Evolutionary conservation across 2,329 filamentous ascomycete species (phyloP).

Genomic region (Cladosporium sp.): DNA sequence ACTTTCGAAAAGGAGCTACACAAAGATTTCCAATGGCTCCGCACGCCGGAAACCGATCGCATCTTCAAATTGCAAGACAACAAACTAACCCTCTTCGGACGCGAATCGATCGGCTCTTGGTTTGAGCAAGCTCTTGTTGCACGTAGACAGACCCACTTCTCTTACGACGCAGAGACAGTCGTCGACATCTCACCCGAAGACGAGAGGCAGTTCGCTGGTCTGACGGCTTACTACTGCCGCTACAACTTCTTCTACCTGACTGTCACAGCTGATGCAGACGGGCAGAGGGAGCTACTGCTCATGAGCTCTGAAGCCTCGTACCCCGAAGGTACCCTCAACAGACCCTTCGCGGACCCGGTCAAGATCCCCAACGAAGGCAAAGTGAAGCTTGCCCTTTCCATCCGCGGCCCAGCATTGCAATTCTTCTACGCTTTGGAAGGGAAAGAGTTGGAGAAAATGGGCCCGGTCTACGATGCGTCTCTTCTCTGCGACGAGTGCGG

Average conservation of each 20-base stretch:
- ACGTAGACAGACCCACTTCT: conserved; percentile 12
- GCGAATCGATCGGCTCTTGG: conserved; percentile 10
- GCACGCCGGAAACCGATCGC: conserved; percentile 10
- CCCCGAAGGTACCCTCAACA: conserved; percentile 4
- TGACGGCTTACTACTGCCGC: conserved; percentile 13
- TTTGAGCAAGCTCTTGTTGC: conserved; percentile 10
- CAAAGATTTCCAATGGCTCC: conserved; percentile 14
- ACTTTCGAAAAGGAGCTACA: conserved; percentile 9
- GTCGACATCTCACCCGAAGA: conserved; percentile 11
- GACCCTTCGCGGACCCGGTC: conserved; percentile 2
- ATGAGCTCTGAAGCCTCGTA: conserved; percentile 10
- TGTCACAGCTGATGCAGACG: conserved; percentile 7
- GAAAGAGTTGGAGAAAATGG: conserved; percentile 8
- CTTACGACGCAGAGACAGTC: conserved; percentile 11
- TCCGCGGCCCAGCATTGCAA: conserved; percentile 2
- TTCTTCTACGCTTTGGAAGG: conserved; percentile 9
- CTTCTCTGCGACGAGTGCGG: conserved; percentile 11
- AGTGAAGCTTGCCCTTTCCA: conserved; percentile 12
- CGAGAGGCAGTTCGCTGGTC: conserved; percentile 12
- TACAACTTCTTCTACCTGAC: conserved; percentile 14
- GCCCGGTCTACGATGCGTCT: conserved; percentile 5
- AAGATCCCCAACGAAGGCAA: conserved; percentile 10
- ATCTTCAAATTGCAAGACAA: conserved; percentile 6
- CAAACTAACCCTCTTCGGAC: conserved; percentile 1
- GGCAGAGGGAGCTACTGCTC: conserved; percentile 9